Base-by-base conservation (phyloP, 164 flowering plant genomes). In the Annona cherimola region DNA sequence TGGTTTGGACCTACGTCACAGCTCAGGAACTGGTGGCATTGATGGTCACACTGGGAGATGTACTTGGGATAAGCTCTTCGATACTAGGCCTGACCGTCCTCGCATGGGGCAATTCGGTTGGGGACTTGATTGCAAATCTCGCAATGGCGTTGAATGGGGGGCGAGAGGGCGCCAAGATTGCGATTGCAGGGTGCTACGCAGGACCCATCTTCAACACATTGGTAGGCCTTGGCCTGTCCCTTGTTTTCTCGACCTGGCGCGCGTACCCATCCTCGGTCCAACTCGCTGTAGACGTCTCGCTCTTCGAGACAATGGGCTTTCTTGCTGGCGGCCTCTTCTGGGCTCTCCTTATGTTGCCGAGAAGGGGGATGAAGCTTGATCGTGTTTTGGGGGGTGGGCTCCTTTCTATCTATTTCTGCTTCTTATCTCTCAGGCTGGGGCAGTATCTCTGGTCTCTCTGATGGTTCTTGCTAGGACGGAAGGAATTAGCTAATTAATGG, bases 31-130 rank as follows among this genome's bases (percentile, higher is more conserved):
- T 87, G 68, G 88, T 87, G 19, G 76, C 86, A 0, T 63, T 87
- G 74, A 69, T 87, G 65, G 84, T 84, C 12, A 71, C 90, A 39
- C 69, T 87, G 26, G 88, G 90, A 26, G 45, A 57, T 44, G 77
- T 86, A 42, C 45, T 79, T 18, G 80, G 83, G 6, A 78, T 86
- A 59, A 83, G 78, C 67, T 78, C 89, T 71, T 76, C 89, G 12
- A 71, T 81, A n/a, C 84, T 86, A 11, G 87, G 83, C 5, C 20
- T 86, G 50, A 86, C 89, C 35, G 77, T 86, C n/a, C 77, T 86
- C 44, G 89, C 89, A 18, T 86, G 89, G 89, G 89, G 89, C 3
- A 86, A 86, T 72, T 86, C 89, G 4, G 40, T 84, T 71, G 86
- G 87, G 39, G 89, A 86, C 67, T 54, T 86, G 64, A 78, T 84